Evolutionary conservation across 345 rosid genomes (phyloP).

Genomic region (Hypericum perforatum): DNA sequence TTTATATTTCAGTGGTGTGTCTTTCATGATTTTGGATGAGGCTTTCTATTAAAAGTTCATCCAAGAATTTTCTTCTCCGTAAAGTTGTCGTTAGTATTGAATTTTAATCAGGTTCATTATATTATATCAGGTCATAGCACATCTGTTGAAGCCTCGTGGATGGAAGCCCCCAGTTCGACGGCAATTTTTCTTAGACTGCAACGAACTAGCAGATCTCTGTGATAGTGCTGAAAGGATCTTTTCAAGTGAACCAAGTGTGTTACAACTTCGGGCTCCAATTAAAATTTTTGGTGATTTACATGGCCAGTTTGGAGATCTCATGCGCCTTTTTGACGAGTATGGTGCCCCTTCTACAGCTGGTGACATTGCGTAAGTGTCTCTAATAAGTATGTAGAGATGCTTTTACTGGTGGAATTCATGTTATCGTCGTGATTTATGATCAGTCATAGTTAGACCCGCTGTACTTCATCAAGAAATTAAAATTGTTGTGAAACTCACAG

Average conservation of each 20-base stretch:
- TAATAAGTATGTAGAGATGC: not conserved
- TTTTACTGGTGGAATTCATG: no score
- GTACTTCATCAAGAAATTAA: no score
- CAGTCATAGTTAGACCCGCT: no score
- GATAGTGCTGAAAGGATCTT: conserved; percentile 80
- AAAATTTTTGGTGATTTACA: conserved; percentile 97
- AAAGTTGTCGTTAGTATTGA: no score
- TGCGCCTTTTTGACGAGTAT: conserved; percentile 97
- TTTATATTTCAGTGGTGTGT: no score
- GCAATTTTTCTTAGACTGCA: conserved; percentile 90
- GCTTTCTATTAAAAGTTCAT: no score
- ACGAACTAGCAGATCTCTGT: conserved; percentile 92
- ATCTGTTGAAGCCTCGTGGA: conserved; percentile 89
- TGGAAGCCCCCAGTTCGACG: conserved; percentile 98
- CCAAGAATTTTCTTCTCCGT: no score
- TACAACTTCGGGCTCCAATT: conserved; percentile 81
- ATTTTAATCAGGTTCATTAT: not conserved
- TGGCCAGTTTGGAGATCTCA: conserved; percentile 98
- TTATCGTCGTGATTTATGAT: no score
- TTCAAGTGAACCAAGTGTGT: conserved; percentile 74
- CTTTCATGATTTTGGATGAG: no score
- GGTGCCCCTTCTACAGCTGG: conserved; percentile 99
- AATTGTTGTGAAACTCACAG: no score
- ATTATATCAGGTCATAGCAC: conserved; percentile 55
- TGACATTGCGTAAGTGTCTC: conserved; percentile 81